Conservation (phyloP, 768 basidiomycete genomes). For the Tulasnella sp. region DNA sequence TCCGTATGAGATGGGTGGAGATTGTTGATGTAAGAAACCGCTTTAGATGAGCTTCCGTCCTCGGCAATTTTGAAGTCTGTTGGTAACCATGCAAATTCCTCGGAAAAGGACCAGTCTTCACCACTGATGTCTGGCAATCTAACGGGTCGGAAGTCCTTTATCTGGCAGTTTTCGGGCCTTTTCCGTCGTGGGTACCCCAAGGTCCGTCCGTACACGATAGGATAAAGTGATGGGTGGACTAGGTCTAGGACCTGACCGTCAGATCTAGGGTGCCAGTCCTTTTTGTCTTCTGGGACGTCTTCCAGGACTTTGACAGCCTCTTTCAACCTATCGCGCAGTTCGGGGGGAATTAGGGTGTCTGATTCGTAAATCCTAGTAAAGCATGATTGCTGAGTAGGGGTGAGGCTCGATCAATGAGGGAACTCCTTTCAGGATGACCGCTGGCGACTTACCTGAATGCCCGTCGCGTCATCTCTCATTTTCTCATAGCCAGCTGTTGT, state of each 20-base stretch:
- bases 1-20: slow-evolving; percentile 22
- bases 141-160: not conserved
- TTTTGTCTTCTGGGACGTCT: slow-evolving; percentile 44
- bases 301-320: slow-evolving; percentile 44
- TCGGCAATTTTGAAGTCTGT: slow-evolving; percentile 26
- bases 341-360: slow-evolving; percentile 43
- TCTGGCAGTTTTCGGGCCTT: not conserved
- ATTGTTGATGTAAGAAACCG: slow-evolving; percentile 27
- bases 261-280: slow-evolving; percentile 55
- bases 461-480: slow-evolving; percentile 19
- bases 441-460: slow-evolving; percentile 18
- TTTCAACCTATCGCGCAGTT: slow-evolving; percentile 42
- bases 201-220: slow-evolving; percentile 47
- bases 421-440: too few relatives aligned
- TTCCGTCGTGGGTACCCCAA: not conserved
- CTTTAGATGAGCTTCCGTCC: not conserved
- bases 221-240: slow-evolving; percentile 51
- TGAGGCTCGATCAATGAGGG: too few relatives aligned
- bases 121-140: not conserved
- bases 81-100: slow-evolving; percentile 25
- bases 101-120: slow-evolving; percentile 2
- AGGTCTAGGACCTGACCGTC: slow-evolving; percentile 52
- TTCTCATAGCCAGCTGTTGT: slow-evolving; percentile 23
- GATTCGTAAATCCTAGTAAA: slow-evolving; percentile 41
- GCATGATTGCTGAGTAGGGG: slow-evolving; percentile 33